These are phyloP conservation scores for Cicer chorassanicum DNA, from an alignment of 306 rosid genomes.

Conservation along the genomic window DNA sequence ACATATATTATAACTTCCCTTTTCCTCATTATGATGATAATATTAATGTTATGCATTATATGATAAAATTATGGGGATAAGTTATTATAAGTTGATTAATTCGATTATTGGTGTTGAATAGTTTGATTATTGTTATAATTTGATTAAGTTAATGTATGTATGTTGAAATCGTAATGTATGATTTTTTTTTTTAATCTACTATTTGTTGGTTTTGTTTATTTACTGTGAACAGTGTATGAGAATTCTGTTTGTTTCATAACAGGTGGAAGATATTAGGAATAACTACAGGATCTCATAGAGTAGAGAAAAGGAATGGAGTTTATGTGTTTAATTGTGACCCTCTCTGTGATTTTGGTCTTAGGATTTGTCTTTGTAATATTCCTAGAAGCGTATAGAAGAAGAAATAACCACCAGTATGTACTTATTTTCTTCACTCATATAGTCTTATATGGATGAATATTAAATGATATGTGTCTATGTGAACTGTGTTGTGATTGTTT, in stretches of 20 bases:
- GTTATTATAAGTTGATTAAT: too few relatives aligned
- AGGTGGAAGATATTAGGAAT: slow-evolving; percentile 29
- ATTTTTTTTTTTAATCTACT: neutral
- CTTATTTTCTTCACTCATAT: slow-evolving; percentile 13
- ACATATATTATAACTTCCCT: too few relatives aligned
- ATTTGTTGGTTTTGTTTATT: slow-evolving; percentile 17
- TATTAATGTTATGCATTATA: neutral
- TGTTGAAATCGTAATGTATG: too few relatives aligned
- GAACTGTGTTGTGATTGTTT: slow-evolving; percentile 2
- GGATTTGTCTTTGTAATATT: slow-evolving; percentile 56
- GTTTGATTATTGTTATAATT: too few relatives aligned
- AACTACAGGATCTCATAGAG: slow-evolving; percentile 6
- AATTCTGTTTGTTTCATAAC: slow-evolving; percentile 30
- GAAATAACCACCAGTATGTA: slow-evolving; percentile 72
- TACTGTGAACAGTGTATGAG: slow-evolving; percentile 9
- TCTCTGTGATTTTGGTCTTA: slow-evolving; percentile 46
- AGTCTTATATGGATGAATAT: neutral
- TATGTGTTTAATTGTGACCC: slow-evolving; percentile 48
- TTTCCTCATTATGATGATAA: neutral
- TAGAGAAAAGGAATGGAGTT: slow-evolving; percentile 43
- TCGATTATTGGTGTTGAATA: too few relatives aligned
- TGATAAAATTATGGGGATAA: neutral
- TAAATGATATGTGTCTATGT: neutral
- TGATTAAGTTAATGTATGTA: too few relatives aligned
- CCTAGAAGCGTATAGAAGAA: slow-evolving; percentile 72